Conservation (phyloP, 1,284 basidiomycete species). For the Marasmius fiardii region DNA sequence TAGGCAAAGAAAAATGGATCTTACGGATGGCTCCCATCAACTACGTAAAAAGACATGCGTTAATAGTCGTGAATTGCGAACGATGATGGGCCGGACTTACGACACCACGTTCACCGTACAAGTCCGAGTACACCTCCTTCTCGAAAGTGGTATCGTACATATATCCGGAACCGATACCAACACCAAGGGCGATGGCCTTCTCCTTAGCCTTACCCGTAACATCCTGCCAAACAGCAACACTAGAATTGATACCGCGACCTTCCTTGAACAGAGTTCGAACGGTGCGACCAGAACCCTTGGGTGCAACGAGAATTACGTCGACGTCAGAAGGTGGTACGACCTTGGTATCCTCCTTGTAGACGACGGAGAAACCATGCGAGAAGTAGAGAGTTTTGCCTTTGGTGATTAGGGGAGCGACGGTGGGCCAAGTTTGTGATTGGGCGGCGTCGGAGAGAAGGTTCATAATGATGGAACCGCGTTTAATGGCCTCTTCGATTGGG, state of each 20-base stretch:
- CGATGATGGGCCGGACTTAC: constrained; percentile 44
- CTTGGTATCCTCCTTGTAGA: constrained; percentile 97
- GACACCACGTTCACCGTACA: constrained; percentile 99
- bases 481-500: constrained; percentile 97
- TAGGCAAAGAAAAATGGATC: constrained; percentile 26
- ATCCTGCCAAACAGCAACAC: constrained; percentile 87
- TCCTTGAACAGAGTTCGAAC: constrained; percentile 99
- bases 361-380: constrained; percentile 98
- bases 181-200: constrained; percentile 93
- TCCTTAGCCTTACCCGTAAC: constrained; percentile 98
- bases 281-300: constrained; percentile 98
- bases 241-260: constrained; percentile 96
- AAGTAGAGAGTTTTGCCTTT: constrained; percentile 99
- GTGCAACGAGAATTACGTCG: constrained; percentile 98
- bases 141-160: constrained; percentile 98
- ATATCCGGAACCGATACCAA: constrained; percentile 95
- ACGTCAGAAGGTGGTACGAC: constrained; percentile 92
- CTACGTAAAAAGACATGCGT: constrained; percentile 33
- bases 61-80: constrained; percentile 13
- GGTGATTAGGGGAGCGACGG: constrained; percentile 89
- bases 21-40: constrained; percentile 97
- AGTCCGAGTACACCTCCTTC: constrained; percentile 99
- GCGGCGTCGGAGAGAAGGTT: constrained; percentile 99
- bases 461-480: constrained; percentile 98
- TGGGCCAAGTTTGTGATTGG: constrained; percentile 93